Conservation (phyloP, 176 grass and related monocot species). For the Chrysopogon serrulatus region DNA sequence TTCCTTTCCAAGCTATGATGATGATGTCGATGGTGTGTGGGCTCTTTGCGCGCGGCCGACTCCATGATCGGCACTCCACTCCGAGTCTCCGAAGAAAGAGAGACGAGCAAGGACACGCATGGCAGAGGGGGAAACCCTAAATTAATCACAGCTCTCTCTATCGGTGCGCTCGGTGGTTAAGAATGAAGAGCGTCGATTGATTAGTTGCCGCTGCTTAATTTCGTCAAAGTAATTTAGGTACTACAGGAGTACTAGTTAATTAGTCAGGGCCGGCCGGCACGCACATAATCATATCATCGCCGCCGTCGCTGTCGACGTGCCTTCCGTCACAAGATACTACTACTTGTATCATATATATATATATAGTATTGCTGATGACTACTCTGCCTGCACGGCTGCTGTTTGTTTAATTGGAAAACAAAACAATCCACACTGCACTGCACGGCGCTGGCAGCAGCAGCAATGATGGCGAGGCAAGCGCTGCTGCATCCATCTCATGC, state of each 20-base stretch:
- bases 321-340: constrained; percentile 15
- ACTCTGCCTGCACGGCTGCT: background rate
- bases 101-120: too few relatives aligned
- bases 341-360: too few relatives aligned
- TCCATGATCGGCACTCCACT: background rate
- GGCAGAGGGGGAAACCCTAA: background rate
- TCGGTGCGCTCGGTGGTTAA: background rate
- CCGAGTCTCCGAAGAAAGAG: too few relatives aligned
- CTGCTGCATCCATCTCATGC: too few relatives aligned
- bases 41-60: background rate
- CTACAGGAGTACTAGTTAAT: too few relatives aligned
- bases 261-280: background rate
- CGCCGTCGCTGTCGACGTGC: too few relatives aligned
- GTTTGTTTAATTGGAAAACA: background rate
- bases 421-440: too few relatives aligned
- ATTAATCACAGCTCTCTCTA: background rate
- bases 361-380: background rate
- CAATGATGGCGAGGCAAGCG: constrained; percentile 5
- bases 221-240: background rate
- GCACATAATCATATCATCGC: background rate
- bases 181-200: background rate
- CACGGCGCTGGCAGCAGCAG: background rate
- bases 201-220: background rate
- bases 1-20: background rate
- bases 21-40: background rate